Evolutionary conservation across 345 rosid species (phyloP), one percentile per base, ranked within the genome.

Genomic region (Eucalyptus erythrocorys): DNA sequence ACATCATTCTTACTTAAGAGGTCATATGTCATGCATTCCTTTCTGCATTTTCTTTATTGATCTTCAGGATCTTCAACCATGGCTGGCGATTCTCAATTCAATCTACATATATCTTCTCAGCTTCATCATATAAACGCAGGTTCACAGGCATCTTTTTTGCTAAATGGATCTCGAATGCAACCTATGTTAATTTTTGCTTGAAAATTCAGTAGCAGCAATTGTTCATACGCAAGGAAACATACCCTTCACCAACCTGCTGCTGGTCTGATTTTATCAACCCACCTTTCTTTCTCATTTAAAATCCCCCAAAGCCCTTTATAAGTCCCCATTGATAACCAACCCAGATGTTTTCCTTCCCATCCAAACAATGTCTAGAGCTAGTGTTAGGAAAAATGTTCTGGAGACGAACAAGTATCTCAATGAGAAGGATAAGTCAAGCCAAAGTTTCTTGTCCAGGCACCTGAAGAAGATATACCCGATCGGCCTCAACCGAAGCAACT

Each of bases 401-500:
- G 95, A 95, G 91, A 94, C 82, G 82, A 76, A 76, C 47, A 76
- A 37, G 10, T 37, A 5, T 21, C 82, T 76, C 82, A 92, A 89
- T 88, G 88, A 59, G 92, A 50, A 87, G 89, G 84, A 93, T 91
- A 92, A 87, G 86, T 87, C 92, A 42, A 87, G 86, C 89, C 95
- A 93, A 37, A 93, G 92, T 87, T 90, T 95, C 76, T 87, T 95
- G 85, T 88, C 94, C 19, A 98, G 94, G 87, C 95, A 96, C 93
- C 88, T 98, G 53, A 98, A 96, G 93, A 98, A 94, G 88, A 92
- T 97, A 22, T 98, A 96, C 87, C 99, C 99, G 8, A 92, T 96
- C 71, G 94, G 97, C 10, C 94, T 98, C 47, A 93, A 94, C 50
- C 93, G 97, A 64, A 98, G 96, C 91, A 90, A 71, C 89, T 96